Base-by-base conservation (phyloP, 164 flowering plant genomes). In the Pachysandra terminalis region DNA sequence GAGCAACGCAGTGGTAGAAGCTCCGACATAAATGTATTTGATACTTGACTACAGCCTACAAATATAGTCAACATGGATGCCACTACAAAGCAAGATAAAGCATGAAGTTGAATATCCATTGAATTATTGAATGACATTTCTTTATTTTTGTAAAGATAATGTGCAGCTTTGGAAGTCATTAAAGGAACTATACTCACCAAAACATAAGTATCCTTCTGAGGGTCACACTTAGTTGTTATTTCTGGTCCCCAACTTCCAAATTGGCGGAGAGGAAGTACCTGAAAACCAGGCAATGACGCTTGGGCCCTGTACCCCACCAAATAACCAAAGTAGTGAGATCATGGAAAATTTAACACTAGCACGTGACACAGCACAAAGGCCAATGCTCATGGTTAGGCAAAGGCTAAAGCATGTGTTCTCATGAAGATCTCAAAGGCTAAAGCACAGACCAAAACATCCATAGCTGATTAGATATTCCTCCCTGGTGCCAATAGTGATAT, bases 231-330 rank as follows among this genome's bases (percentile, higher is more conserved):
- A 17, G 85, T 70, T 24, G 85, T 75, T 73, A 94, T 81, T 74
- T 87, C 91, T 49, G 96, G 82, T 17, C 85, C 96, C 98, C 98
- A 94, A 66, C 68, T 85, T 64, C 97, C 97, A 80, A 94, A 94
- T 71, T 91, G 88, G 54, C 88, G 93, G 51, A 94, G 95, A n/a
- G 98, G 91, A 77, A 91, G 86, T 73, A 91, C 92, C 70, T 83
- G 70, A 79, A 94, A 94, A 35, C 87, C 90, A 17, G 95, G 88
- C 83, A 91, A 77, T 28, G 96, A 88, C 59, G 96, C 93, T 77
- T 56, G 68, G 74, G 79, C 85, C 73, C 98, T 94, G 88, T 40
- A 7, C 64, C 21, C 37, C 12, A 19, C 67, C 68, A 71, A 68
- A n/a, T 40, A n/a, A 71, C 53, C 35, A 61, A 66, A 71, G 19